phyloP scores from a whole-genome alignment of 108 stramenopile species.

The Cyclotella kingstonii region DNA sequence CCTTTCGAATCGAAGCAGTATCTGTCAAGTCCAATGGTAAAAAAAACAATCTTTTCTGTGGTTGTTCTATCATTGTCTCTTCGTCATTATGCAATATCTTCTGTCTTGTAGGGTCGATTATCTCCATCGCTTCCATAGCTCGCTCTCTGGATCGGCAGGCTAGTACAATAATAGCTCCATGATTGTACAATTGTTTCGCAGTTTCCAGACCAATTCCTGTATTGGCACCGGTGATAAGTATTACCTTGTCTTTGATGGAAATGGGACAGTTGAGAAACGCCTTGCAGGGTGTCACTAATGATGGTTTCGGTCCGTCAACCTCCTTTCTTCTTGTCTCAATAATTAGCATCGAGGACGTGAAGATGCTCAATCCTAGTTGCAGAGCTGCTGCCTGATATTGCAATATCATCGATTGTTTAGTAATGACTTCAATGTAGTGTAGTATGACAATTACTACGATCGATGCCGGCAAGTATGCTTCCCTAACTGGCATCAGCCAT shows the following conservation, averaged over 20 bases:
- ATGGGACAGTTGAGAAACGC: background rate
- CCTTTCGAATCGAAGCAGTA: slow-evolving; percentile 51
- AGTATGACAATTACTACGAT: background rate
- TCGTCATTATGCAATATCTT: background rate
- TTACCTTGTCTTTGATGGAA: slow-evolving; percentile 22
- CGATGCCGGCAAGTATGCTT: no score
- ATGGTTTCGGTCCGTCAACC: slow-evolving; percentile 30
- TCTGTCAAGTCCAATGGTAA: slow-evolving; percentile 63
- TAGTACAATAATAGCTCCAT: slow-evolving; percentile 74
- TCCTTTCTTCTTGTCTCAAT: slow-evolving; percentile 18
- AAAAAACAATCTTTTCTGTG: slow-evolving; percentile 33
- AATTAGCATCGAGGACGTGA: slow-evolving; percentile 5
- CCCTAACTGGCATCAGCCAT: no score
- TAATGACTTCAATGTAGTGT: background rate
- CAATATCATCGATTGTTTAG: background rate
- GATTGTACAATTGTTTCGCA: slow-evolving; percentile 55
- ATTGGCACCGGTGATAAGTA: slow-evolving; percentile 54
- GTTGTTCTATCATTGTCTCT: background rate
- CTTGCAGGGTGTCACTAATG: background rate
- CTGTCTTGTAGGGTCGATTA: background rate
- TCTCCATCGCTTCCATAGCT: slow-evolving; percentile 57
- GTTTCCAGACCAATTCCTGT: slow-evolving; percentile 69
- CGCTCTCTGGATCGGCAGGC: slow-evolving; percentile 59
- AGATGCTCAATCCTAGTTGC: no score
- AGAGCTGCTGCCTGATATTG: no score